Evolutionary conservation across 345 rosid species (phyloP).

Genomic region (Moringa oleifera): DNA sequence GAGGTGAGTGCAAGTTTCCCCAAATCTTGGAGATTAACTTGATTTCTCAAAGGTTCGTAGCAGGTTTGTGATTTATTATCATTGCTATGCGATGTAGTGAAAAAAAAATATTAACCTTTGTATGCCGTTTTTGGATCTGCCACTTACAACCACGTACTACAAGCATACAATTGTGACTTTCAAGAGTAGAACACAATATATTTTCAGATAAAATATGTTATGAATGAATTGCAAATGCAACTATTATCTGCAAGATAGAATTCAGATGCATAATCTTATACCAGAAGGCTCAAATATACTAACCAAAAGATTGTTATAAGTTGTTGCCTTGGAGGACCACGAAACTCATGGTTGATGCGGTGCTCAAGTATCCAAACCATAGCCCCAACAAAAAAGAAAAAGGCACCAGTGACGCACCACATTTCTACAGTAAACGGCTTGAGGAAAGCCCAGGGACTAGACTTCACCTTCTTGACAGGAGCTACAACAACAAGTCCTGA

Average conservation of each 20-base stretch:
- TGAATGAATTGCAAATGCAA: neutral
- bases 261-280: neutral
- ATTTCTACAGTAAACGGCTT: conserved; percentile 75
- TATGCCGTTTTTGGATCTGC: neutral
- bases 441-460: conserved; percentile 94
- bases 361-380: conserved; percentile 99
- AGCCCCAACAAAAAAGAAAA: conserved; percentile 83
- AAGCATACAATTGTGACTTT: neutral
- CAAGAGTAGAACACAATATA: too few species aligned
- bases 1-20: too few species aligned
- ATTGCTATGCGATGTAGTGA: neutral
- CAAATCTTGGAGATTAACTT: too few species aligned
- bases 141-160: neutral
- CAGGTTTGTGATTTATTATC: too few species aligned
- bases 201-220: too few species aligned
- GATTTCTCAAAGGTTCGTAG: too few species aligned
- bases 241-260: neutral
- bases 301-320: conserved; percentile 79
- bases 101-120: too few species aligned
- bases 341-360: conserved; percentile 73
- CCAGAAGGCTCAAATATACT: conserved; percentile 20
- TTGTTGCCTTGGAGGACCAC: conserved; percentile 84
- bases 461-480: conserved; percentile 59
- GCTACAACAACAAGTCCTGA: conserved; percentile 86
- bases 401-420: conserved; percentile 83